Evolutionary conservation across 768 basidiomycete species (phyloP), one percentile per base, ranked within the genome.

Genomic region (Dioszegia aurantiaca): DNA sequence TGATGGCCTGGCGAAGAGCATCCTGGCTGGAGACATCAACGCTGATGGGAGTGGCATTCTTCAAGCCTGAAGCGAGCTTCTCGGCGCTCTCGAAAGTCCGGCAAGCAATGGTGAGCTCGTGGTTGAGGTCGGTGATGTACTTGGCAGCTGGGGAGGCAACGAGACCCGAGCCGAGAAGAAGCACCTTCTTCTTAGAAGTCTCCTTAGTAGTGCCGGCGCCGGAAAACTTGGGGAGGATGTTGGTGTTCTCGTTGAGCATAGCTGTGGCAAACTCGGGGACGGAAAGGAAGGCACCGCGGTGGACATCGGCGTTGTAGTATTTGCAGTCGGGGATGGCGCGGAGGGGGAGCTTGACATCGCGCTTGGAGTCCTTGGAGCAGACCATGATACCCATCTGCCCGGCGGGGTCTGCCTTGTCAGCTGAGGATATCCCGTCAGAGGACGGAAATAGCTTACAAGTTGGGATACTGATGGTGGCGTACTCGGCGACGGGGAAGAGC

Each of bases 71-170:
- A 12, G 82, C 83, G 44, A 99, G 82, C 2, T 82, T 81, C 73
- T 88, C 70, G 12, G 94, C 90, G 36, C 82, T 84, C 56, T 80
- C 79, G 65, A 94, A 84, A 4, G 90, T 94, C 59, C 94, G 87
- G 79, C 91, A 97, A 42, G 89, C 92, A 56, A 98, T 84, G 33
- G 89, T 92, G 70, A 99, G 82, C 51, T 83, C 78, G 78, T 97
- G 59, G 82, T 82, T 45, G 88, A 85, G 70, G 87, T 81, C 37
- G 89, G 86, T 84, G 67, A 99, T 81, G 76, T 94, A 98, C 76
- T 97, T 92, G 4, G 92, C 95, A 58, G 89, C 90, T n/a, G 95
- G 95, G 17, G 87, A 84, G 0, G 95, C 92, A 61, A 99, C 95
- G 69, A 89, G 94, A 43, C 95, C 95, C 61, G 88, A 89, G 45